phyloP scores from a whole-genome alignment of 2,329 filamentous ascomycete species.

The Raffaelea albimanens region DNA sequence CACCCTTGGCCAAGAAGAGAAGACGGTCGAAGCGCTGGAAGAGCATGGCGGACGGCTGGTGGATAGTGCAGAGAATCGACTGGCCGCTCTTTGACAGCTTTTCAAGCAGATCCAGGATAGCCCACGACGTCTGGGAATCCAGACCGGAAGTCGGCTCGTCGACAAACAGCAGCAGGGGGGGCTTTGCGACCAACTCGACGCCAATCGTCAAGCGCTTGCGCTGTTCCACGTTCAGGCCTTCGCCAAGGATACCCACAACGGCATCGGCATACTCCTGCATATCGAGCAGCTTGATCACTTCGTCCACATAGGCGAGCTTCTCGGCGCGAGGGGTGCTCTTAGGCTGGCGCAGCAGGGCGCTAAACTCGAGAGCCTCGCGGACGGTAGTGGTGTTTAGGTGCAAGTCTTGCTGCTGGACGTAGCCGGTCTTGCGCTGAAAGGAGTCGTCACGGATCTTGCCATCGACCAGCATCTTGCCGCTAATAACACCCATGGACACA shows the following conservation, averaged over 20 bases:
- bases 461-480: slow-evolving; percentile 67
- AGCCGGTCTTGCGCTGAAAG: slow-evolving; percentile 86
- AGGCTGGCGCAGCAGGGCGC: slow-evolving; percentile 65
- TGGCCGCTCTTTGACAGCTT: slow-evolving; percentile 83
- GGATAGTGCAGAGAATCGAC: slow-evolving; percentile 92
- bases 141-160: slow-evolving; percentile 92
- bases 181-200: slow-evolving; percentile 87
- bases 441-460: slow-evolving; percentile 61
- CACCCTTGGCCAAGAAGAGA: slow-evolving; percentile 66
- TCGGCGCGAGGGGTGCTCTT: slow-evolving; percentile 60
- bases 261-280: slow-evolving; percentile 88
- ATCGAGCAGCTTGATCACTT: slow-evolving; percentile 82
- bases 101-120: slow-evolving; percentile 76
- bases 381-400: slow-evolving; percentile 78
- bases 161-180: slow-evolving; percentile 78
- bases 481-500: slow-evolving; percentile 79
- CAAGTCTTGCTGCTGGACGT: slow-evolving; percentile 86
- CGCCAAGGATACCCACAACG: slow-evolving; percentile 79
- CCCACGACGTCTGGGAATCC: slow-evolving; percentile 87
- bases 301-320: slow-evolving; percentile 79
- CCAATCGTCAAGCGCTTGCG: slow-evolving; percentile 72
- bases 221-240: slow-evolving; percentile 66
- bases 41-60: slow-evolving; percentile 86
- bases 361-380: slow-evolving; percentile 68
- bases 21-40: slow-evolving; percentile 84